Conservation (phyloP, 1,139 yeast species). For the Sugiyamaella novakii region DNA sequence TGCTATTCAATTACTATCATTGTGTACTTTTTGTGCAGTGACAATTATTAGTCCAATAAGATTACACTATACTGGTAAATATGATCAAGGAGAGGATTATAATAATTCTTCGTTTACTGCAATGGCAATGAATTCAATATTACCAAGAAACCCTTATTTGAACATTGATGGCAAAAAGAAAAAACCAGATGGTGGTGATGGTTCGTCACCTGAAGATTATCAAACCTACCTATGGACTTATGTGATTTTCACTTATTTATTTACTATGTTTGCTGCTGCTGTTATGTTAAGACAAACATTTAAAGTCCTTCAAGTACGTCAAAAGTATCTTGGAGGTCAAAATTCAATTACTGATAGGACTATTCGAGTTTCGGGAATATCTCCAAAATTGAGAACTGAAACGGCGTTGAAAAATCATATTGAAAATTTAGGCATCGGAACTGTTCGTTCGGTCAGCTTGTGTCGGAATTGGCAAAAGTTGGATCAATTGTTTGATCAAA, state of each 20-base stretch:
- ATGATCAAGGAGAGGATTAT: constrained; percentile 54
- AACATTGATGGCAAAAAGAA: constrained; percentile 11
- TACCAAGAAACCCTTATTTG: constrained; percentile 27
- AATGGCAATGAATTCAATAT: constrained; percentile 23
- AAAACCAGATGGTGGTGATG: constrained; percentile 29
- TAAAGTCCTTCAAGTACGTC: constrained; percentile 74
- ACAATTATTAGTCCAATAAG: constrained; percentile 73
- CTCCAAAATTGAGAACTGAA: constrained; percentile 74
- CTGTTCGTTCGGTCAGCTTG: constrained; percentile 70
- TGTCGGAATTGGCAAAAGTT: constrained; percentile 84
- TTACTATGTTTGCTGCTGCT: constrained; percentile 68
- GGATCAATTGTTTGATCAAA: constrained; percentile 61
- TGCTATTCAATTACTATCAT: constrained; percentile 63
- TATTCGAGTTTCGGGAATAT: constrained; percentile 87
- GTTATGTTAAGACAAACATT: constrained; percentile 68
- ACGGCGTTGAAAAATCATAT: constrained; percentile 69
- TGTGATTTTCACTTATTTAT: constrained; percentile 81
- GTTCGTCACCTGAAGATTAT: constrained; percentile 37
- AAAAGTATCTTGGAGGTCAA: constrained; percentile 80
- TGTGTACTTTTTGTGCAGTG: constrained; percentile 63
- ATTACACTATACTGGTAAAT: constrained; percentile 66
- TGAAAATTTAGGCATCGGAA: constrained; percentile 76
- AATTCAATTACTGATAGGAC: constrained; percentile 93
- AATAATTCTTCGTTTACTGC: constrained; percentile 26
- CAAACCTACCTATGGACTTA: constrained; percentile 66